Base-by-base conservation (phyloP, 192 early-diverging fungal genomes). In the Thoreauomyces humboldtii region DNA sequence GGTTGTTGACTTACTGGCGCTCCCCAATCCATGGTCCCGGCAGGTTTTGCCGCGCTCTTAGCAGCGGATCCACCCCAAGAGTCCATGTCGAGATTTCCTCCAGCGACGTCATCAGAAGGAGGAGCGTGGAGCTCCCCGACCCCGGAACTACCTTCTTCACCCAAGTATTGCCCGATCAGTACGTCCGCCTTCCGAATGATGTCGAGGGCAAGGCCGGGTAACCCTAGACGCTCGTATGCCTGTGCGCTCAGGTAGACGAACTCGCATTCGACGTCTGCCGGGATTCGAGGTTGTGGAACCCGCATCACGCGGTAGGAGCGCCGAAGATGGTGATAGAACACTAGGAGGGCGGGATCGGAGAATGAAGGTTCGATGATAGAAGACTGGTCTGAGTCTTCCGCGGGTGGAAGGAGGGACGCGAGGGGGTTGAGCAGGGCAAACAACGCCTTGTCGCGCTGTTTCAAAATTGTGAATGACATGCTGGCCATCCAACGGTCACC, bases 221-320 rank as follows among this genome's bases (percentile, higher is more conserved):
- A 90, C 31, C 91, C 91, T 21, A 92, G 76, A 15, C 82, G 76
- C 67, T 93, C 91, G 65, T 94, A 94, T 2, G 86, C 77, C 31
- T 72, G 71, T 4, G 86, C 76, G 15, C 87, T 79, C 14, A 78
- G 64, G 24, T 86, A 79, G 0, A 89, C 75, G 24, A 92, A 88
- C 9, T 76, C 71, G 32, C 78, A 81, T 63, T 91, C 88, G 22
- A 73, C 54, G 7, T 76, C 66, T 11, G 72, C 50, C 3, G 85
- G 48, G 14, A 90, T 75, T 7, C 74, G 44, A 7, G 76, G 76
- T n/a, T 65, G 60, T 12, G 73, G 64, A n/a, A 80, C 70, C 41
- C 82, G 76, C 24, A 80, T 45, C 0, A 71, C 64, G 31, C 82
- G 79, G 63, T 81, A 81, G 9, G 46, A 61, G 22, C 79, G 72